Evolutionary conservation across 768 basidiomycete species (phyloP), one percentile per base, ranked within the genome.

Genomic region (Leccinum sublutescens): DNA sequence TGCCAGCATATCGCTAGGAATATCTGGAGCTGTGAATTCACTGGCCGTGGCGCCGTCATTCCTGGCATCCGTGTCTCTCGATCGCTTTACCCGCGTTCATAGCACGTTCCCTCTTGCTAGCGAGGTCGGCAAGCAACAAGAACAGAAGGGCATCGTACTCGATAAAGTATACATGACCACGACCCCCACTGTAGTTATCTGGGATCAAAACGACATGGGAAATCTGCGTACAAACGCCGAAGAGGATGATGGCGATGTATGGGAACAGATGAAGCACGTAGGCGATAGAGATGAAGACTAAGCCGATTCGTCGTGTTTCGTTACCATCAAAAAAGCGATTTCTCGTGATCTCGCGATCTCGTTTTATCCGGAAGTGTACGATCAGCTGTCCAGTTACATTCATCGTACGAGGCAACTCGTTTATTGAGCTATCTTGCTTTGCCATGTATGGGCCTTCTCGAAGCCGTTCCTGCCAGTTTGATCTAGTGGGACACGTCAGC

Each of bases 371-470:
- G 31, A 47, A 17, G 47, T 7, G 8, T 19, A 15, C 9, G 8
- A 56, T 43, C 29, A 34, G 29, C 52, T n/a, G 23, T 21, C n/a
- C 11, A 11, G 5, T 2, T 60, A 1, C 11, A n/a, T 36, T 48
- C n/a, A 27, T 52, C 45, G 15, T 52, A 33, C 27, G 31, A 50
- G 10, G 21, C 11, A 19, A 25, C 33, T 43, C 14, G 9, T 25
- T 65, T 57, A 66, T 36, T 71, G 62, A 4, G 83, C 93, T 65
- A 95, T 93, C 69, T 87, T 79, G 66, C 90, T 93, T 75, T 87
- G 83, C 96, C 95, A 98, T 15, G 79, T 86, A 62, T 85, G 87
- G 7, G 87, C 95, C 63, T 85, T 87, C 75, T 98, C 96, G 71
- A 98, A 98, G 4, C 96, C 96, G 68, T 98, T 97, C 64, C 67